These are phyloP conservation scores for Ceriops tagal DNA, from an alignment of 345 rosid species.

Conservation along the genomic window DNA sequence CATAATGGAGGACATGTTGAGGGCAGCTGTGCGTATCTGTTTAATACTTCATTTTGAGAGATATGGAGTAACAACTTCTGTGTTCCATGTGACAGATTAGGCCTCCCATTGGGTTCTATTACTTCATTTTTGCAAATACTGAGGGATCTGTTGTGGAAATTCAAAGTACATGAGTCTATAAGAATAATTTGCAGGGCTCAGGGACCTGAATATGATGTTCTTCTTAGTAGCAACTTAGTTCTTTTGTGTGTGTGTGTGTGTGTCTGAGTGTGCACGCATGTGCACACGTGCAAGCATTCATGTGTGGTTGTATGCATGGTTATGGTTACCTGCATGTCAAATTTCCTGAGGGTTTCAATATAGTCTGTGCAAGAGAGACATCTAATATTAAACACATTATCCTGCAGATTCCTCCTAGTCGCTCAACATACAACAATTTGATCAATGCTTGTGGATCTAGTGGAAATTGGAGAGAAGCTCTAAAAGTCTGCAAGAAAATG, in stretches of 20 bases:
- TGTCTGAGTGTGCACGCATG: too few species aligned
- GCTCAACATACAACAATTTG: constrained; percentile 79
- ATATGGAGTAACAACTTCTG: too few species aligned
- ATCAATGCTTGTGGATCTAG: constrained; percentile 94
- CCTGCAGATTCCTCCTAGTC: constrained; percentile 86
- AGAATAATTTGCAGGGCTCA: too few species aligned
- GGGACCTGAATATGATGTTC: not conserved
- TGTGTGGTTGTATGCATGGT: too few species aligned
- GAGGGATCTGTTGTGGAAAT: too few species aligned
- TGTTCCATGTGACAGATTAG: too few species aligned
- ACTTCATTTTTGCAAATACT: too few species aligned
- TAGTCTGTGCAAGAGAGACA: not conserved
- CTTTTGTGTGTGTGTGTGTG: not conserved
- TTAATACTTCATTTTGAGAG: constrained; percentile 21
- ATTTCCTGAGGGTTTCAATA: not conserved
- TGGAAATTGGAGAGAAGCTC: constrained; percentile 96
- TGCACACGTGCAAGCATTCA: too few species aligned
- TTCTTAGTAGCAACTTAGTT: not conserved
- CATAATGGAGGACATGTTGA: constrained; percentile 84
- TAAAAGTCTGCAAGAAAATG: constrained; percentile 83
- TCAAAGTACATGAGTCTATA: too few species aligned
- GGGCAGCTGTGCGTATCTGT: constrained; percentile 72
- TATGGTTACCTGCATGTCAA: not conserved
- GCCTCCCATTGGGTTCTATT: too few species aligned
- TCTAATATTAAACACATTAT: constrained; percentile 12